Evolutionary conservation across 768 basidiomycete species (phyloP).

Genomic region (Tylopilus balloui): DNA sequence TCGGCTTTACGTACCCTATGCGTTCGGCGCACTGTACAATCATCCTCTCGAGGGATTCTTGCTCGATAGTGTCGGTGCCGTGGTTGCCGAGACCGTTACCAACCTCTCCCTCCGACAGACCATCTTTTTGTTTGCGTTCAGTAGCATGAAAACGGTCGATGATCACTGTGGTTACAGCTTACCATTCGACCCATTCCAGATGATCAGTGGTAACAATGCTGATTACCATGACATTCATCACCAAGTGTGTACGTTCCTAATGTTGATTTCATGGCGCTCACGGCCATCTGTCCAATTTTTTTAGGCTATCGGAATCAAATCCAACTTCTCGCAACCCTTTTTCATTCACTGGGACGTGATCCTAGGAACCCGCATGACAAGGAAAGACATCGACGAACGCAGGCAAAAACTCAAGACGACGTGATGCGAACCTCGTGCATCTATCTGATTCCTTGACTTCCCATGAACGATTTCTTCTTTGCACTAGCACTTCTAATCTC

Average conservation of each 20-base stretch:
- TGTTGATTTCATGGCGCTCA: neutral
- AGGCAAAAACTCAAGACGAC: conserved; percentile 33
- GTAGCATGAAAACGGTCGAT: conserved; percentile 90
- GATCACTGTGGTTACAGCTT: conserved; percentile 91
- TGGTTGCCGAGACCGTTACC: conserved; percentile 64
- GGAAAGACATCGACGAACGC: conserved; percentile 57
- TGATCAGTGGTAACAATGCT: conserved; percentile 82
- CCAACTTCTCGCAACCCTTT: conserved; percentile 94
- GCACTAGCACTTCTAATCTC: neutral
- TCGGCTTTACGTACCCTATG: conserved; percentile 93
- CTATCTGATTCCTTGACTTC: neutral
- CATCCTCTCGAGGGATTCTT: conserved; percentile 93
- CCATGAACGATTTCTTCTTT: neutral
- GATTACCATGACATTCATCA: conserved; percentile 99
- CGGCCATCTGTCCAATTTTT: neutral
- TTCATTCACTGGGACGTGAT: conserved; percentile 92
- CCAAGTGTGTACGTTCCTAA: conserved; percentile 49
- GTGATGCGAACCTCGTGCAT: neutral
- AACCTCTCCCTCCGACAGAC: conserved; percentile 79
- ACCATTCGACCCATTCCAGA: conserved; percentile 89
- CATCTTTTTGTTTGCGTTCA: conserved; percentile 74
- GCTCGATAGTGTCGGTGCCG: conserved; percentile 80
- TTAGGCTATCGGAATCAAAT: conserved; percentile 75
- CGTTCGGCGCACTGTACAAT: conserved; percentile 96
- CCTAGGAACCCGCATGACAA: conserved; percentile 80